Base-by-base conservation (phyloP, 2,329 filamentous ascomycete species). In the Fusarium sp. region DNA sequence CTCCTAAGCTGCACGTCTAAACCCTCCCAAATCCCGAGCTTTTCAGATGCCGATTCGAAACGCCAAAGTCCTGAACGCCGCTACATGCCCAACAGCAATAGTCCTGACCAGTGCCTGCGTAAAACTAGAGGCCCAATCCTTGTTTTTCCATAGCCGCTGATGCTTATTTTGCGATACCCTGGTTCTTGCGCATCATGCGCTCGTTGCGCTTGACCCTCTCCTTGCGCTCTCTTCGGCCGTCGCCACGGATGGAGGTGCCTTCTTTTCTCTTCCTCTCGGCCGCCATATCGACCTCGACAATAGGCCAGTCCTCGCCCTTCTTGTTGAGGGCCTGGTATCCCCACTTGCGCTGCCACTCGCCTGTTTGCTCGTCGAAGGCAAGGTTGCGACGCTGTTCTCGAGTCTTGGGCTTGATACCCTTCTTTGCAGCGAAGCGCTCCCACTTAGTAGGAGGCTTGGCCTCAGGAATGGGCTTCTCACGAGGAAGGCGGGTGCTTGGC, bases 341-440 rank as follows among this genome's bases (percentile, higher is more conserved):
- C 93, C 95, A 99, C 81, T 94, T 94, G 68, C 93, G 91, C 78
- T 93, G 92, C 93, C 94, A 98, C 79, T 96, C 92, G 71, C 93
- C 92, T 31, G 84, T 92, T 62, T 86, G 89, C 81, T 97, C 93
- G 80, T 98, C 93, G 80, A 91, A 98, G 59, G 91, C 89, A 75
- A 94, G 83, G 83, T 97, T 86, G 81, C 85, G 81, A 67, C 89
- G 87, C 80, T 90, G 86, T 78, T 96, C 93, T 72, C 91, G 89
- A 72, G 89, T 91, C 88, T 94, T 97, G 81, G 90, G 89, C 84
- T 92, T 93, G 83, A 99, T 98, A 58, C 96, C 96, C 87, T 98
- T 97, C 89, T 97, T 97, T 80, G 90, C 91, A 46, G 96, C 96
- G 83, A 99, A 99, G 77, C 91, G 89, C 84, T 97, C 91, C 96